These are phyloP conservation scores for Ustilago nuda DNA, from an alignment of 1,284 basidiomycete genomes.

Conservation along the genomic window DNA sequence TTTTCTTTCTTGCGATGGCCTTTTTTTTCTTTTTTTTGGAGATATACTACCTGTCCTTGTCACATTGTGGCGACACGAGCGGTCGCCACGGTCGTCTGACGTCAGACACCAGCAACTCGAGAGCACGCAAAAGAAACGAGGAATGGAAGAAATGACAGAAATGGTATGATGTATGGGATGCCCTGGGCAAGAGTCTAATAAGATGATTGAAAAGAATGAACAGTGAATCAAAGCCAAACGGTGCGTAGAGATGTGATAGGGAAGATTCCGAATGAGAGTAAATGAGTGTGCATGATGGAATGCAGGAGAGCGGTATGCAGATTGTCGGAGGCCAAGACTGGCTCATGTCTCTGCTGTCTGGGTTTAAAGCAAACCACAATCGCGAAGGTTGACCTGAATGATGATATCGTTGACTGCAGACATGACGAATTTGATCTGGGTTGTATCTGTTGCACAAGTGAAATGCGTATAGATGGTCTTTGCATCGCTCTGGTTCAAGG, in stretches of 20 bases:
- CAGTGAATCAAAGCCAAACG: neutral
- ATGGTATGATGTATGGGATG: neutral
- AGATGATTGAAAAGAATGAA: neutral
- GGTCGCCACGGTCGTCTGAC: too few species aligned
- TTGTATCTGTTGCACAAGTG: constrained; percentile 88
- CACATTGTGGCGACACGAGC: neutral
- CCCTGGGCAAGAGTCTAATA: neutral
- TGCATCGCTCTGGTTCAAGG: constrained; percentile 61
- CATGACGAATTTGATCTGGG: constrained; percentile 76
- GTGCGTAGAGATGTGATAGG: too few species aligned
- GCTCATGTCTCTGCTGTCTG: neutral
- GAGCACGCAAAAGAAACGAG: neutral
- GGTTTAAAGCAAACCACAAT: constrained; percentile 80
- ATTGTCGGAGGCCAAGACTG: neutral
- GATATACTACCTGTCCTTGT: neutral
- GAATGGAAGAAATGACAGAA: neutral
- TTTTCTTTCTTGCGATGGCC: neutral
- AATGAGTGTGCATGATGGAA: too few species aligned
- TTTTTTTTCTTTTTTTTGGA: neutral
- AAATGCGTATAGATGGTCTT: constrained; percentile 76
- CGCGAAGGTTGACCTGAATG: constrained; percentile 82
- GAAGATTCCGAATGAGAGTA: too few species aligned
- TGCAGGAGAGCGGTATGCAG: neutral
- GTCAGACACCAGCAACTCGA: neutral
- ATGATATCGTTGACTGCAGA: constrained; percentile 73